Conservation (phyloP, 2,329 filamentous ascomycete species). For the Paracamarosporium sp. region DNA sequence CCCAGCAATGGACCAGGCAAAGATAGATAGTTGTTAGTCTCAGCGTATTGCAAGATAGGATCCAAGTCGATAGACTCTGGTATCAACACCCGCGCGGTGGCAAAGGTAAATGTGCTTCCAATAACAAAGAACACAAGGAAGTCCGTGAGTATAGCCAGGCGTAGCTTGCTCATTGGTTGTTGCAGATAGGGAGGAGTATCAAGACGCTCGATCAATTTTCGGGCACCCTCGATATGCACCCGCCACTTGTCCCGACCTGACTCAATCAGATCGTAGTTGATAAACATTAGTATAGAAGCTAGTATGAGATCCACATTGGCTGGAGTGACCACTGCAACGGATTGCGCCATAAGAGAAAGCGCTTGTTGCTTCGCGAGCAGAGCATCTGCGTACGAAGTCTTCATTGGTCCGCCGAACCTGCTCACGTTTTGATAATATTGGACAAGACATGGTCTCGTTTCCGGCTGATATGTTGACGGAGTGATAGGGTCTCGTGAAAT, state of each 20-base stretch:
- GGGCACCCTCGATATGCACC: slow-evolving; percentile 59
- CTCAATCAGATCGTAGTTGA: slow-evolving; percentile 58
- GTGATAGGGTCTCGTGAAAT: slow-evolving; percentile 43
- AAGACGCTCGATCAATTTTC: slow-evolving; percentile 52
- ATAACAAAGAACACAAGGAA: slow-evolving; percentile 45
- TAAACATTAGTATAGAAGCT: slow-evolving; percentile 56
- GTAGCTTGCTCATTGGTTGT: slow-evolving; percentile 39
- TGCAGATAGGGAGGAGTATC: slow-evolving; percentile 36
- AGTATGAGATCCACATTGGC: slow-evolving; percentile 51
- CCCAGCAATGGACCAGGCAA: slow-evolving; percentile 43
- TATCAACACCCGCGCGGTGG: slow-evolving; percentile 32
- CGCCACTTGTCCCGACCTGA: slow-evolving; percentile 60
- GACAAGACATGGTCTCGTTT: slow-evolving; percentile 40
- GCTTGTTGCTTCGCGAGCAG: slow-evolving; percentile 58
- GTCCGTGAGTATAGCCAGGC: slow-evolving; percentile 43
- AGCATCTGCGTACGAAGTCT: slow-evolving; percentile 42
- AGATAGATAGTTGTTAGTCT: slow-evolving; percentile 50
- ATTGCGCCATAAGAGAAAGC: slow-evolving; percentile 50
- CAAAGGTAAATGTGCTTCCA: slow-evolving; percentile 41
- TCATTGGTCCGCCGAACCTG: slow-evolving; percentile 45
- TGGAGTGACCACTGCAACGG: slow-evolving; percentile 33
- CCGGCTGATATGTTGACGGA: slow-evolving; percentile 40
- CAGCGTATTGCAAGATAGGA: slow-evolving; percentile 46
- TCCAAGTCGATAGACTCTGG: slow-evolving; percentile 40
- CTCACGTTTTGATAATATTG: slow-evolving; percentile 45